Evolutionary conservation across 345 rosid species (phyloP).

Genomic region (Brassica napus): DNA sequence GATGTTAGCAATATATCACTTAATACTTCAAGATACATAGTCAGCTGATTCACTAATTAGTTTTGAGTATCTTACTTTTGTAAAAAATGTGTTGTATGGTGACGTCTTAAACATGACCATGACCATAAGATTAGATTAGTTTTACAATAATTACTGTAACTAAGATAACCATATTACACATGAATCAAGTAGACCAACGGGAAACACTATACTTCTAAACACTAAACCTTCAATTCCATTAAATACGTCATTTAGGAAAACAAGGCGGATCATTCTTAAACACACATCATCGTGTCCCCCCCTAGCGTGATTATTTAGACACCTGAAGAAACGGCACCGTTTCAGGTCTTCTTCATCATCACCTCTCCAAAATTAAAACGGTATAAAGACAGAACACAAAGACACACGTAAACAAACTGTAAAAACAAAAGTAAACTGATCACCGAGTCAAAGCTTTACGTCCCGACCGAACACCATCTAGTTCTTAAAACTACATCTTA

Average conservation of each 20-base stretch:
- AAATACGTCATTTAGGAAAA: not conserved
- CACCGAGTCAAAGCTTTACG: not conserved
- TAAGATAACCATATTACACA: not conserved
- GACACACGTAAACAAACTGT: slow-evolving; percentile 15
- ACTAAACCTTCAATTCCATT: not conserved
- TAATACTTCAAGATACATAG: no score
- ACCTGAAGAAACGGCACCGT: slow-evolving; percentile 38
- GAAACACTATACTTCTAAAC: not conserved
- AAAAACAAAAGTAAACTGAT: not conserved
- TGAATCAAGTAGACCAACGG: not conserved
- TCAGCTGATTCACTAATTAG: no score
- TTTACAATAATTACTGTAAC: not conserved
- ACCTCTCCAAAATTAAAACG: not conserved
- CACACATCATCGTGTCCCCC: not conserved
- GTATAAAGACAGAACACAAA: slow-evolving; percentile 23
- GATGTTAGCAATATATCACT: no score
- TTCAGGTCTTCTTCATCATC: slow-evolving; percentile 26
- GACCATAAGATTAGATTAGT: not conserved
- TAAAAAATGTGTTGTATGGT: not conserved
- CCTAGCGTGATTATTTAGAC: slow-evolving; percentile 34
- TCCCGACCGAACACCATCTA: slow-evolving; percentile 23
- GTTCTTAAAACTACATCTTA: no score
- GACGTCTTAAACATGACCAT: no score
- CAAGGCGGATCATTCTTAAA: not conserved
- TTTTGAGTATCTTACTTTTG: not conserved